A percentile compares a stretch with the other conserved stretches of the same genome.
Evolutionary conservation across 306 rosid genomes (phyloP).

Genomic region (Corylus heterophylla): DNA sequence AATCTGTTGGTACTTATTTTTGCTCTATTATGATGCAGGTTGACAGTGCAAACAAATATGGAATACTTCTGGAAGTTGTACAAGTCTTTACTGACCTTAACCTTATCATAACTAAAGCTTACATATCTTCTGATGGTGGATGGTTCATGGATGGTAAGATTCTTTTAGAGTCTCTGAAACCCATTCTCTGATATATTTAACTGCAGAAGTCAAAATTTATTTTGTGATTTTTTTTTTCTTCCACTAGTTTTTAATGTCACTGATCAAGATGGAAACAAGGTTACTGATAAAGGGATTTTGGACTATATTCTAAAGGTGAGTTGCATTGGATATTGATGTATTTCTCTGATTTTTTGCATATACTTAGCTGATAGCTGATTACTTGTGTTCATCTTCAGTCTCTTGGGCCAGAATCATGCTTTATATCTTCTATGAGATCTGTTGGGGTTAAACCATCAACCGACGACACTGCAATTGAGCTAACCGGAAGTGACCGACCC

Average conservation of each 20-base stretch:
- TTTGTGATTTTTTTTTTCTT: constrained; percentile 5
- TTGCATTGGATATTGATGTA: constrained; percentile 22
- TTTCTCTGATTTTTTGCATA: constrained; percentile 12
- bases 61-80: constrained; percentile 92
- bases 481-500: constrained; percentile 85
- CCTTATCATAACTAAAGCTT: constrained; percentile 81
- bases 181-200: background rate
- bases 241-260: constrained; percentile 87
- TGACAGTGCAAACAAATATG: constrained; percentile 81
- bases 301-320: constrained; percentile 74
- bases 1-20: constrained; percentile 18
- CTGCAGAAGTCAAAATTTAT: background rate
- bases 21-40: constrained; percentile 45
- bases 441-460: constrained; percentile 69
- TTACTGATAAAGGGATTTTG: constrained; percentile 75
- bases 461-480: constrained; percentile 78
- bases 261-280: constrained; percentile 86
- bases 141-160: constrained; percentile 98
- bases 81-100: constrained; percentile 89
- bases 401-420: constrained; percentile 83
- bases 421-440: constrained; percentile 64
- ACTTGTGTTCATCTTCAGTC: constrained; percentile 46
- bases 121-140: constrained; percentile 91
- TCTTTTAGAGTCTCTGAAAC: background rate
- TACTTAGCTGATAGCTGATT: background rate